A percentile compares a stretch with the other conserved stretches of the same genome.
Conservation (phyloP, 805 yeast genomes). For the Monosporozyma yasuniensis region DNA sequence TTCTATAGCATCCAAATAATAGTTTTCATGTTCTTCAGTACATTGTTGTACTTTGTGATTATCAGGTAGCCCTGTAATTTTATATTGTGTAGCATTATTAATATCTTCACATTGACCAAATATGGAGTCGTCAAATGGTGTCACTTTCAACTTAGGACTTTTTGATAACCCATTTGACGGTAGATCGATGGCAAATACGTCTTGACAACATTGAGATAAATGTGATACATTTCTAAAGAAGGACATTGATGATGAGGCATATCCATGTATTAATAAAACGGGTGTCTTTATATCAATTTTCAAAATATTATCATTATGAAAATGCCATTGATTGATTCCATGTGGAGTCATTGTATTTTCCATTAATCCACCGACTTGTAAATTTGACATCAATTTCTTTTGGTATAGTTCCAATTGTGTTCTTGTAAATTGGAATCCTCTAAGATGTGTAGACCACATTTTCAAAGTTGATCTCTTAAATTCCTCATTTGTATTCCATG, state of each 20-base stretch:
- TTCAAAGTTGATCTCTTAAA: slow-evolving; percentile 2
- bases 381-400: slow-evolving; percentile 13
- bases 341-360: slow-evolving; percentile 13
- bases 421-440: not conserved
- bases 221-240: slow-evolving; percentile 60
- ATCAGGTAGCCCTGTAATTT: not conserved
- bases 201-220: slow-evolving; percentile 39
- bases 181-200: slow-evolving; percentile 59
- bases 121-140: not conserved
- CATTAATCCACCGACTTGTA: slow-evolving; percentile 2
- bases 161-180: slow-evolving; percentile 61
- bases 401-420: slow-evolving; percentile 13
- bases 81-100: not conserved
- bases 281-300: slow-evolving; percentile 20
- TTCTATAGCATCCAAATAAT: slow-evolving; percentile 53
- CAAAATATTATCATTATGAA: slow-evolving; percentile 14
- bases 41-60: not conserved
- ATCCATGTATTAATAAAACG: slow-evolving; percentile 71
- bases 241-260: slow-evolving; percentile 82
- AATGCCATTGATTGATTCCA: slow-evolving; percentile 28
- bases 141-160: slow-evolving; percentile 4
- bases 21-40: slow-evolving; percentile 37
- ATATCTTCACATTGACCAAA: not conserved
- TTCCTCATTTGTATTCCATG: slow-evolving; percentile 1
- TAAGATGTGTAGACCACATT: slow-evolving; percentile 7